phyloP scores from a whole-genome alignment of 2,329 filamentous ascomycete genomes.

The Hypoxylon sp. region DNA sequence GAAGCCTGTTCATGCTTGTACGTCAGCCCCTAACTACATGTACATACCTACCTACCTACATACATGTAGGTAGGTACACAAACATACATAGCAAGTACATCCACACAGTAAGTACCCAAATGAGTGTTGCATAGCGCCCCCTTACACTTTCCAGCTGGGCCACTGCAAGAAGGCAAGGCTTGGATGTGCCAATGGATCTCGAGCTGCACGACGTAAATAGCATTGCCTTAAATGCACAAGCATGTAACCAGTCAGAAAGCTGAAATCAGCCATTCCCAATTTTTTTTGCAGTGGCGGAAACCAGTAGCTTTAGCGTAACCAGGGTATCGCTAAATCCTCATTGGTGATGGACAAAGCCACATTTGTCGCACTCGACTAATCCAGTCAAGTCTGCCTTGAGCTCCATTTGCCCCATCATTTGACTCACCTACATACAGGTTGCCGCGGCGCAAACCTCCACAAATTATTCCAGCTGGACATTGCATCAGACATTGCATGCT shows the following conservation, averaged over 20 bases:
- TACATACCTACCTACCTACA: no score
- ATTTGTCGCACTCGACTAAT: slow-evolving; percentile 3
- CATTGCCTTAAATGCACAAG: slow-evolving; percentile 10
- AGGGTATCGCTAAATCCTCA: slow-evolving; percentile 9
- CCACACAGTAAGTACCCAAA: no score
- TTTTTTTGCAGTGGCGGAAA: slow-evolving; percentile 29
- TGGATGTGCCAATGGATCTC: no score
- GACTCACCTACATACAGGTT: slow-evolving; percentile 15
- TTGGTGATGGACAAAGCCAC: slow-evolving; percentile 33
- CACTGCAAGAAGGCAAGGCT: no score
- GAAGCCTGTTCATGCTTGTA: no score
- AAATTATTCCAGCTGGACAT: slow-evolving; percentile 9
- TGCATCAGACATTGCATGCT: no score
- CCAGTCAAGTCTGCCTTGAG: slow-evolving; percentile 28
- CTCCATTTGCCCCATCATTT: slow-evolving; percentile 26
- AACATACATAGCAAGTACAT: no score
- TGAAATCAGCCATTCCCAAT: slow-evolving; percentile 20
- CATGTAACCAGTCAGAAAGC: slow-evolving; percentile 15
- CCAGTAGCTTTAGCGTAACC: no score
- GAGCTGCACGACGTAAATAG: slow-evolving; percentile 13
- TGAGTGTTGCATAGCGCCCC: no score
- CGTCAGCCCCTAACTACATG: no score
- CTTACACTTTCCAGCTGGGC: no score
- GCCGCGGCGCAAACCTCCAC: slow-evolving; percentile 15
- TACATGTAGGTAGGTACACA: no score